Conservation (phyloP, 805 yeast species). For the Myxozyma vanderwaltii region DNA sequence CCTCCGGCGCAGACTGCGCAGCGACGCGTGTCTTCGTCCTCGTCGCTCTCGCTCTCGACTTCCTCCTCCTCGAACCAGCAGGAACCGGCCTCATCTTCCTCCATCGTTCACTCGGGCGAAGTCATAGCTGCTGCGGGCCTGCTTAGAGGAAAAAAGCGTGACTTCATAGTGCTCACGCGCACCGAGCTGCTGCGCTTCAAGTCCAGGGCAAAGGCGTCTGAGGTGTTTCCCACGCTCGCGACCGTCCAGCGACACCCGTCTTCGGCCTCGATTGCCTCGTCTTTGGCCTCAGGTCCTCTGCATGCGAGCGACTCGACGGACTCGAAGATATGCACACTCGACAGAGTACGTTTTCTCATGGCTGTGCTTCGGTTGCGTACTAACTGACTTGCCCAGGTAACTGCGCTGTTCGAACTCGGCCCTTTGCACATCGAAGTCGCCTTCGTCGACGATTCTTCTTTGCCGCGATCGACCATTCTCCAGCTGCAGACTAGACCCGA, state of each 20-base stretch:
- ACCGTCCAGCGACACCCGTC: slow-evolving; percentile 13
- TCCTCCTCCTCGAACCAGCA: not conserved
- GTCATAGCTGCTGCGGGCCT: slow-evolving; percentile 33
- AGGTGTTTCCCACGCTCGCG: slow-evolving; percentile 25
- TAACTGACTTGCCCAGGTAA: slow-evolving; percentile 5
- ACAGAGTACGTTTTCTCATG: slow-evolving; percentile 11
- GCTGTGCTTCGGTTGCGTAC: not conserved
- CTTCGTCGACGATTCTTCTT: slow-evolving; percentile 14
- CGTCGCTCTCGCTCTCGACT: slow-evolving; percentile 1
- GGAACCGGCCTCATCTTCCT: not conserved
- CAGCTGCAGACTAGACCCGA: slow-evolving; percentile 27
- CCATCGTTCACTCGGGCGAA: slow-evolving; percentile 33
- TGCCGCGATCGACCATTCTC: slow-evolving; percentile 22
- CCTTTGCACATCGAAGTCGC: slow-evolving; percentile 21
- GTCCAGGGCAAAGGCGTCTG: slow-evolving; percentile 29
- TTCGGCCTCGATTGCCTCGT: slow-evolving; percentile 7
- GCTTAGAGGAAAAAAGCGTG: slow-evolving; percentile 35
- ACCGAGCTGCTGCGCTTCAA: slow-evolving; percentile 34
- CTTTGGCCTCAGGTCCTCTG: not conserved
- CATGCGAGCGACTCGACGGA: slow-evolving; percentile 16
- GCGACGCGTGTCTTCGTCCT: not conserved
- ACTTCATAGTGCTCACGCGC: slow-evolving; percentile 34
- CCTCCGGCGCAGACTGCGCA: not conserved
- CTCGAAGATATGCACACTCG: slow-evolving; percentile 16
- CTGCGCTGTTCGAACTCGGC: slow-evolving; percentile 23